Conservation (phyloP, 2,329 filamentous ascomycete species). For the Alternaria novae-zelandiae region DNA sequence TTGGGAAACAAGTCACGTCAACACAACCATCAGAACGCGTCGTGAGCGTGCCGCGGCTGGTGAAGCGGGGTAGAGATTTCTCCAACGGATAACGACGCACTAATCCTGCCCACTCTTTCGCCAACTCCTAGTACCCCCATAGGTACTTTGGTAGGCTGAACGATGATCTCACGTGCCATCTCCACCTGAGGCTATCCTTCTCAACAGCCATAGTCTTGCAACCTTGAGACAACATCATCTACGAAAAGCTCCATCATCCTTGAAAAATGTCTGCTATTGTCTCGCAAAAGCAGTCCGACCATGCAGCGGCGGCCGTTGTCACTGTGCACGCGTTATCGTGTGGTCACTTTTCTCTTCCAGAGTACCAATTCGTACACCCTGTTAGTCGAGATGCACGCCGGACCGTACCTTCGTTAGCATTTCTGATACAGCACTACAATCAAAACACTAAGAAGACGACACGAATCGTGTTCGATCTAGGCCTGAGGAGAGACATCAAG, state of each 20-base stretch:
- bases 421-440: conserved; percentile 59
- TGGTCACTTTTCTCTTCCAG: conserved; percentile 56
- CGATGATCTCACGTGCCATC: background rate
- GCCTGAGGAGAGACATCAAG: conserved; percentile 55
- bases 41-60: background rate
- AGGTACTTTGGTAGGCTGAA: background rate
- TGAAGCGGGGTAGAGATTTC: conserved; percentile 13
- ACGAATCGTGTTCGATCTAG: conserved; percentile 62
- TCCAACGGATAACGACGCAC: conserved; percentile 7
- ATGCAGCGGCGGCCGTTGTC: conserved; percentile 29
- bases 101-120: background rate
- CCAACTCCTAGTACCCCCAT: background rate
- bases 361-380: conserved; percentile 56
- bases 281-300: background rate
- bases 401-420: conserved; percentile 62
- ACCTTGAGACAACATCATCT: background rate
- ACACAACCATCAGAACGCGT: background rate
- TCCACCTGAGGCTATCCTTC: background rate
- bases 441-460: conserved; percentile 41
- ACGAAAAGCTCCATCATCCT: background rate
- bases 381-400: conserved; percentile 52
- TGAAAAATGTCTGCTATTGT: background rate
- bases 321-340: conserved; percentile 48
- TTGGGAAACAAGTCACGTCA: background rate
- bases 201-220: background rate